Evolutionary conservation across 1,284 basidiomycete genomes (phyloP).

Genomic region (Fomitopsis palustris): DNA sequence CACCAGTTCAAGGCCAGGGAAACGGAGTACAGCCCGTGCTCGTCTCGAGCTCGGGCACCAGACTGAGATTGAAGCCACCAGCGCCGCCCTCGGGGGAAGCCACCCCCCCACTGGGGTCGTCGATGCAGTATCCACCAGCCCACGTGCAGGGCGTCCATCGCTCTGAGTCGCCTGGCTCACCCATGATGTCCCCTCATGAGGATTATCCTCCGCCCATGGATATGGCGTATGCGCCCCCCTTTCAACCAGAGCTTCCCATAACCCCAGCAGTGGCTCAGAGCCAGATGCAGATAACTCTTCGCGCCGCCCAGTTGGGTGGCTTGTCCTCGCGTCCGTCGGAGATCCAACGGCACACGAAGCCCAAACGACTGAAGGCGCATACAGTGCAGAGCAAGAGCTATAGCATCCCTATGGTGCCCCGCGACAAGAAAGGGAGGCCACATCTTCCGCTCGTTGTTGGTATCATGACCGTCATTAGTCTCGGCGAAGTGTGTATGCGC

Average conservation of each 20-base stretch:
- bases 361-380: conserved; percentile 74
- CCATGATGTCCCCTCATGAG: conserved; percentile 22
- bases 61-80: conserved; percentile 37
- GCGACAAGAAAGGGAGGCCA: conserved; percentile 63
- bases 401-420: conserved; percentile 70
- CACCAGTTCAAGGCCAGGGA: conserved; percentile 5
- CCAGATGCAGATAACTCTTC: conserved; percentile 27
- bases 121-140: conserved; percentile 5
- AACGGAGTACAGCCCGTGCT: conserved; percentile 19
- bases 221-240: conserved; percentile 16
- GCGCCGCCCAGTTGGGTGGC: conserved; percentile 17
- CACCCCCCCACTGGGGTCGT: conserved; percentile 5
- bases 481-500: conserved; percentile 72
- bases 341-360: conserved; percentile 49
- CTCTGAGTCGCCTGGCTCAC: conserved; percentile 25
- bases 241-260: conserved; percentile 7
- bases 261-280: conserved; percentile 13
- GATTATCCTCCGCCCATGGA: conserved; percentile 16
- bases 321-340: conserved; percentile 34
- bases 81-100: conserved; percentile 18
- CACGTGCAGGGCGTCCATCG: conserved; percentile 13
- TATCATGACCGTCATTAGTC: conserved; percentile 72
- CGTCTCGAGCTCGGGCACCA: conserved; percentile 41
- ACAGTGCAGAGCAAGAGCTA: conserved; percentile 71
- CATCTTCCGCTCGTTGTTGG: conserved; percentile 74